Evolutionary conservation across 139 green algal species (phyloP).

Genomic region (Tetratostichococcus sp.): DNA sequence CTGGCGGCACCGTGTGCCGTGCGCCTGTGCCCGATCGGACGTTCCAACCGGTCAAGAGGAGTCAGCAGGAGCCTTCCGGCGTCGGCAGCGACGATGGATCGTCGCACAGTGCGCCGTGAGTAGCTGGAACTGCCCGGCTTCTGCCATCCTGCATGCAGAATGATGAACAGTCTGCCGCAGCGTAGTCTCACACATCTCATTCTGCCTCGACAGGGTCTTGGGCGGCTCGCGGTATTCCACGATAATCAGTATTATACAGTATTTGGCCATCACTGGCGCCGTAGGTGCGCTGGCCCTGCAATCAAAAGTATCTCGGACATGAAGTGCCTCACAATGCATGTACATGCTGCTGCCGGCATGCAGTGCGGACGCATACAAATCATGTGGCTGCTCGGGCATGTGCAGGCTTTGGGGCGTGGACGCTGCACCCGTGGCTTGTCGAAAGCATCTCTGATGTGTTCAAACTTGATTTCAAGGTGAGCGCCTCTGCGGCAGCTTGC

Average conservation of each 20-base stretch:
- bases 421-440: neutral
- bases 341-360: too few species aligned
- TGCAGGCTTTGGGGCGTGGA: neutral
- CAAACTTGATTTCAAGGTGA: slow-evolving; percentile 29
- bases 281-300: neutral
- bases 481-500: too few species aligned
- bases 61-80: neutral
- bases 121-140: too few species aligned
- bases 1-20: neutral
- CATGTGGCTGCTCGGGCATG: too few species aligned
- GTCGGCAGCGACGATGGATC: neutral
- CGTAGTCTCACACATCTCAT: too few species aligned
- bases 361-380: too few species aligned
- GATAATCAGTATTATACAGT: neutral
- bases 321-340: too few species aligned
- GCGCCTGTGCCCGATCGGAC: neutral
- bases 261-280: neutral
- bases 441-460: neutral
- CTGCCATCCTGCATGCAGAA: too few species aligned
- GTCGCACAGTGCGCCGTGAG: neutral
- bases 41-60: neutral
- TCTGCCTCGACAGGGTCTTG: neutral
- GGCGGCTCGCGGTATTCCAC: neutral
- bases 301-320: too few species aligned
- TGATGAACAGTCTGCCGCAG: too few species aligned